phyloP scores from a whole-genome alignment of 208 protist species.

The Leishmania major region DNA sequence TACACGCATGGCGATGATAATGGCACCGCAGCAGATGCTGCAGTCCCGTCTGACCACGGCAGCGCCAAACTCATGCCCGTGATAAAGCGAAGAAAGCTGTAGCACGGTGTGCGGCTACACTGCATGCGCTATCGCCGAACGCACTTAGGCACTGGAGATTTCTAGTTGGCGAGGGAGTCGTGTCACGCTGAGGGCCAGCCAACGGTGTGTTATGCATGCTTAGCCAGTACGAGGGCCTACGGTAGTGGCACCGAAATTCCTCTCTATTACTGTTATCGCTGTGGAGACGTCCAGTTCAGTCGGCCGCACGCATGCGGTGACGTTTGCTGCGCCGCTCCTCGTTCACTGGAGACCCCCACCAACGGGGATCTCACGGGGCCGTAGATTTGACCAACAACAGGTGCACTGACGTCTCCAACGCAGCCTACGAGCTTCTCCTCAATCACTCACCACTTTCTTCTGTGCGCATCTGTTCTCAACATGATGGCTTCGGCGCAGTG shows the following conservation, averaged over 20 bases:
- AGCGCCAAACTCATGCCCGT: conserved; percentile 14
- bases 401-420: not conserved
- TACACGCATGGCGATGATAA: conserved; percentile 46
- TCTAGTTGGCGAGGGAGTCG: not conserved
- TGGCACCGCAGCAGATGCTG: conserved; percentile 5
- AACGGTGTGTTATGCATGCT: not conserved
- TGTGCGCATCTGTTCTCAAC: not conserved
- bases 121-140: not conserved
- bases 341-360: not conserved
- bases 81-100: conserved; percentile 25
- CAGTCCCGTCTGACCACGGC: not conserved
- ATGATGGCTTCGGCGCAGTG: not conserved
- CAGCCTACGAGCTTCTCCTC: not conserved
- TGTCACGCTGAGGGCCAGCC: not conserved
- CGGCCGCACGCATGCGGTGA: not conserved
- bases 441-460: not conserved
- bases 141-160: not conserved
- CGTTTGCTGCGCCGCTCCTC: not conserved
- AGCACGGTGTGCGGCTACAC: not conserved
- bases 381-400: not conserved
- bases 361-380: not conserved
- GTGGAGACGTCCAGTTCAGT: not conserved
- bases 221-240: not conserved
- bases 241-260: not conserved
- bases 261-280: not conserved